Evolutionary conservation across 352 stramenopile species (phyloP).

Genomic region (Phytophthora chlamydospora): DNA sequence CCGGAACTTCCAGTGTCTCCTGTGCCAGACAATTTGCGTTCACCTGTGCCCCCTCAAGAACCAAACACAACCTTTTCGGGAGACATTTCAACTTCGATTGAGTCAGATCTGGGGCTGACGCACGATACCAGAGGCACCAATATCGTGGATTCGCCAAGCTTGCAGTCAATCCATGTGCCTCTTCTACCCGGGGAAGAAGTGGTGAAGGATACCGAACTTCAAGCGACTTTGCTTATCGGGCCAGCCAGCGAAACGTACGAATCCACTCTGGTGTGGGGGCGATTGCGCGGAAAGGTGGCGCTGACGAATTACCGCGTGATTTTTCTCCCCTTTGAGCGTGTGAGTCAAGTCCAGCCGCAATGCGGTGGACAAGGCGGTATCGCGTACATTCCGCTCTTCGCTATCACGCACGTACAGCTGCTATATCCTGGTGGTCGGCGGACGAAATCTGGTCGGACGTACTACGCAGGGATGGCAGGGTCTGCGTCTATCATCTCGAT

Average conservation of each 20-base stretch:
- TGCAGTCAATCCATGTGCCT: slow-evolving; percentile 35
- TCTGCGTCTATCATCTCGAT: slow-evolving; percentile 61
- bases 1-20: slow-evolving; percentile 30
- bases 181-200: slow-evolving; percentile 50
- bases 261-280: slow-evolving; percentile 60
- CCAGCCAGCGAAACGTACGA: slow-evolving; percentile 66
- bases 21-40: slow-evolving; percentile 29
- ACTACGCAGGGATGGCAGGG: slow-evolving; percentile 51
- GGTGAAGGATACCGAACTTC: slow-evolving; percentile 49
- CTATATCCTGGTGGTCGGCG: slow-evolving; percentile 64
- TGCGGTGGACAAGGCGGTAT: slow-evolving; percentile 44
- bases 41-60: slow-evolving; percentile 19
- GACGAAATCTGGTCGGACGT: slow-evolving; percentile 56
- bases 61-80: slow-evolving; percentile 32
- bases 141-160: slow-evolving; percentile 16
- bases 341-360: slow-evolving; percentile 41
- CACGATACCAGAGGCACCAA: slow-evolving; percentile 22
- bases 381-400: slow-evolving; percentile 81
- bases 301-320: slow-evolving; percentile 85
- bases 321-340: slow-evolving; percentile 68
- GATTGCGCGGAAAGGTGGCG: slow-evolving; percentile 63
- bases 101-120: slow-evolving; percentile 28
- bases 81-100: slow-evolving; percentile 24
- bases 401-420: slow-evolving; percentile 63
- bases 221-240: slow-evolving; percentile 66